Conservation (phyloP, 768 basidiomycete genomes). For the Podaxis sp. region DNA sequence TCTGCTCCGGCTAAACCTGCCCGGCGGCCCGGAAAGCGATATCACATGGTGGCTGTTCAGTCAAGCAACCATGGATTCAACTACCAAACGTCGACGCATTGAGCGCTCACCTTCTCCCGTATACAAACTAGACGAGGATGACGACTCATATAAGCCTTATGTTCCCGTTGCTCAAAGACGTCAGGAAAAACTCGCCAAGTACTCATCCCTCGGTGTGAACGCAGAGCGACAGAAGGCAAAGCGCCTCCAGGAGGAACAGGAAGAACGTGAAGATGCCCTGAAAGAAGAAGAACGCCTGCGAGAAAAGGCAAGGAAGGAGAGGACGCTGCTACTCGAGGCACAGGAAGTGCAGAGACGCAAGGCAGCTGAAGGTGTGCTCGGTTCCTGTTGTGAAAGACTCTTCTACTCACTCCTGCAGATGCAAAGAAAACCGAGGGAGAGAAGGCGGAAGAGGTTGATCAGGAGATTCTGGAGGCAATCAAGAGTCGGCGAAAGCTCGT, state of each 20-base stretch:
- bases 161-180: conserved; percentile 83
- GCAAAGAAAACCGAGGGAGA: conserved; percentile 85
- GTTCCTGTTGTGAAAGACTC: background rate
- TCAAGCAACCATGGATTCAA: conserved; percentile 25
- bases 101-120: conserved; percentile 56
- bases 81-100: conserved; percentile 44
- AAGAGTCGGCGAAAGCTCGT: conserved; percentile 87
- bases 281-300: conserved; percentile 72
- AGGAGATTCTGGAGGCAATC: conserved; percentile 87
- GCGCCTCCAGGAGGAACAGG: conserved; percentile 53
- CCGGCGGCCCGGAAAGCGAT: background rate
- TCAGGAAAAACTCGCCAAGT: conserved; percentile 72
- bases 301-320: conserved; percentile 77
- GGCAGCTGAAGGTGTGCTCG: conserved; percentile 66
- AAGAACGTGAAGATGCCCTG: conserved; percentile 70
- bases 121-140: conserved; percentile 60
- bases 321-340: conserved; percentile 87
- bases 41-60: background rate
- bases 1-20: background rate
- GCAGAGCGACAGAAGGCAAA: conserved; percentile 47
- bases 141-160: conserved; percentile 76
- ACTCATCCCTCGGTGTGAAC: conserved; percentile 57
- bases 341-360: conserved; percentile 89
- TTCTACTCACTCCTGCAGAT: conserved; percentile 37
- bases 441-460: conserved; percentile 84